These are phyloP conservation scores for Candida oleophila DNA, from an alignment of 805 yeast species.

Conservation along the genomic window DNA sequence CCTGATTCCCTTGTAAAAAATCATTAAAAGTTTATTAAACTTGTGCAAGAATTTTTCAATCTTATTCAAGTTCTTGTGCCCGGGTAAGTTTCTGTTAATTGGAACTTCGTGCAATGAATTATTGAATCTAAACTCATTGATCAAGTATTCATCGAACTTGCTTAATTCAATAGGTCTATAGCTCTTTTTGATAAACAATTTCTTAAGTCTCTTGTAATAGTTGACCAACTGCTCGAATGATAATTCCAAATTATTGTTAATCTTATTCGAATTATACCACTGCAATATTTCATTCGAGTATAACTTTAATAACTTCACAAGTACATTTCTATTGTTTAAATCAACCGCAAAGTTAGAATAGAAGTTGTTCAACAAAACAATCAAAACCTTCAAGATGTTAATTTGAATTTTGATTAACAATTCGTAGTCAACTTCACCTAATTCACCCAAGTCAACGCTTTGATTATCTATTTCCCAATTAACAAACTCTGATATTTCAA, in stretches of 20 bases:
- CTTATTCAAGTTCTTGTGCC: constrained; percentile 43
- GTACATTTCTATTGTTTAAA: constrained; percentile 52
- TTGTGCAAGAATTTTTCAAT: constrained; percentile 62
- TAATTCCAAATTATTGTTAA: constrained; percentile 30
- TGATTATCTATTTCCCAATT: constrained; percentile 56
- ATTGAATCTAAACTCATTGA: constrained; percentile 42
- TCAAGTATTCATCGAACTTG: constrained; percentile 37
- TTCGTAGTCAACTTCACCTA: constrained; percentile 58
- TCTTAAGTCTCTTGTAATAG: constrained; percentile 65
- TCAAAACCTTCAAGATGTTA: constrained; percentile 75
- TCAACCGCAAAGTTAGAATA: constrained; percentile 76
- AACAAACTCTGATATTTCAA: constrained; percentile 42
- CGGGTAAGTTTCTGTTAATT: constrained; percentile 44
- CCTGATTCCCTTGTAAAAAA: constrained; percentile 55
- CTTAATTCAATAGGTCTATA: constrained; percentile 56
- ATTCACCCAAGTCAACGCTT: constrained; percentile 33
- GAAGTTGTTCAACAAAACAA: constrained; percentile 68
- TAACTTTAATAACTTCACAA: constrained; percentile 63
- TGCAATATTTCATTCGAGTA: constrained; percentile 65
- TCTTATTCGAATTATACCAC: constrained; percentile 45
- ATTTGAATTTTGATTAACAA: constrained; percentile 75
- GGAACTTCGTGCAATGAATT: constrained; percentile 46
- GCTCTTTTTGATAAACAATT: constrained; percentile 64
- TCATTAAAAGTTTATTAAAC: constrained; percentile 60
- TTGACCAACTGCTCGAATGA: constrained; percentile 40